Conservation (phyloP, 2,329 filamentous ascomycete genomes). For the Neodidymelliopsis sp. region DNA sequence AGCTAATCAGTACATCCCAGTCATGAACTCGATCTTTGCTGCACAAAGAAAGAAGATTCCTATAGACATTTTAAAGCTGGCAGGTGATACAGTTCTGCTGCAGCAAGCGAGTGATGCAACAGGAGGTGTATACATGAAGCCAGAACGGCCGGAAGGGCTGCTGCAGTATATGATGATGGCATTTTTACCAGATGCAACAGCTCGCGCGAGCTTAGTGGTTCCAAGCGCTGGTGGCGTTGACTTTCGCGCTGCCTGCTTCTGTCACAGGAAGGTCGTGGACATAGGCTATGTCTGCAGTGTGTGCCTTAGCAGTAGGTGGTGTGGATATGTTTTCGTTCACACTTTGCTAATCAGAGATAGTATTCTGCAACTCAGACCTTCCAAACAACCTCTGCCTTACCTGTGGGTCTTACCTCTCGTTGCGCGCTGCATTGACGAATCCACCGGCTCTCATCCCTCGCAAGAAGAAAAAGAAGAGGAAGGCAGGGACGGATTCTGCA, state of each 20-base stretch:
- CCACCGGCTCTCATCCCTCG: slow-evolving; percentile 46
- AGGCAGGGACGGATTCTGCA: slow-evolving; percentile 40
- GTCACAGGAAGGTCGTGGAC: slow-evolving; percentile 88
- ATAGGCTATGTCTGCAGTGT: slow-evolving; percentile 96
- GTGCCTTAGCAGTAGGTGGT: slow-evolving; percentile 77
- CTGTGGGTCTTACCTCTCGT: slow-evolving; percentile 49
- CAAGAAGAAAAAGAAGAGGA: slow-evolving; percentile 52
- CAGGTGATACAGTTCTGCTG: slow-evolving; percentile 86
- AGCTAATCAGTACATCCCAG: slow-evolving; percentile 90
- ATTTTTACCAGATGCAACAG: slow-evolving; percentile 77
- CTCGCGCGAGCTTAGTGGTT: slow-evolving; percentile 71
- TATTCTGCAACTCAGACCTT: slow-evolving; percentile 47
- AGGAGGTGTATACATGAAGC: slow-evolving; percentile 71
- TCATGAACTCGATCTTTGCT: slow-evolving; percentile 98
- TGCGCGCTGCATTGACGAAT: slow-evolving; percentile 42
- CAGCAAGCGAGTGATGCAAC: slow-evolving; percentile 87
- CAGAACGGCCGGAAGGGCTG: slow-evolving; percentile 65
- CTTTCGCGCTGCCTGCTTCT: slow-evolving; percentile 98
- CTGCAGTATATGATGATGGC: slow-evolving; percentile 95
- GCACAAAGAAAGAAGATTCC: slow-evolving; percentile 87
- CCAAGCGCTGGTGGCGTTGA: slow-evolving; percentile 89
- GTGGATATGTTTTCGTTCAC: neutral
- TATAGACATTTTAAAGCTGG: slow-evolving; percentile 89
- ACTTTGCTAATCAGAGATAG: slow-evolving; percentile 26
- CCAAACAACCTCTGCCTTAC: slow-evolving; percentile 48